Conservation (phyloP, 1,139 yeast species). For the Kurtzmaniella quercitrusa region DNA sequence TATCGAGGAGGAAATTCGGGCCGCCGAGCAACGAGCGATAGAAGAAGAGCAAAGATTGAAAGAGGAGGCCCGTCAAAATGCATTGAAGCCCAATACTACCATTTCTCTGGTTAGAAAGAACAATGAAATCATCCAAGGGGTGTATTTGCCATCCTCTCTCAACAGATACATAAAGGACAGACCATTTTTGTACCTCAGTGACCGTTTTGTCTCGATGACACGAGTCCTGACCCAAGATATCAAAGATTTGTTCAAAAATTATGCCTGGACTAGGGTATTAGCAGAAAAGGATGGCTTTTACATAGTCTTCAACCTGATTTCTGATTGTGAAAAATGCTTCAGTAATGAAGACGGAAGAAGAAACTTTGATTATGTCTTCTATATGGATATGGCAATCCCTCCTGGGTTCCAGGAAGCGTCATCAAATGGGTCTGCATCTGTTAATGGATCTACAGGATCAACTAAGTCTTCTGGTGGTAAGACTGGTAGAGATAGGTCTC, state of each 20-base stretch:
- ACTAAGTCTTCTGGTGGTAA: constrained; percentile 9
- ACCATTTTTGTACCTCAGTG: constrained; percentile 55
- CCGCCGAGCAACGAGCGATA: constrained; percentile 9
- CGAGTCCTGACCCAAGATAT: constrained; percentile 51
- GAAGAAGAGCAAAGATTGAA: constrained; percentile 14
- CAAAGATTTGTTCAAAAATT: constrained; percentile 47
- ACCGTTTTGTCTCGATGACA: constrained; percentile 49
- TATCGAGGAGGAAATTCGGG: constrained; percentile 20
- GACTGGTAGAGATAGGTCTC: constrained; percentile 7
- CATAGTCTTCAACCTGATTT: constrained; percentile 59
- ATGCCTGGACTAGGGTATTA: constrained; percentile 63
- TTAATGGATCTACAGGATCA: constrained; percentile 15
- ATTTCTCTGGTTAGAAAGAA: constrained; percentile 29
- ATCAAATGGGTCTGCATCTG: background rate
- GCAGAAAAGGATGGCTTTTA: constrained; percentile 65
- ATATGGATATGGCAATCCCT: constrained; percentile 54
- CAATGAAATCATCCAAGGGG: constrained; percentile 30
- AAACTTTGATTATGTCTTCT: constrained; percentile 45
- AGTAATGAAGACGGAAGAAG: constrained; percentile 60
- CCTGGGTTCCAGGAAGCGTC: background rate
- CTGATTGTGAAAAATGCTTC: constrained; percentile 66
- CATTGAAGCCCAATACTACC: constrained; percentile 30
- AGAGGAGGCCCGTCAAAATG: constrained; percentile 5
- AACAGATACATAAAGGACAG: constrained; percentile 45
- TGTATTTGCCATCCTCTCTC: constrained; percentile 42